Evolutionary conservation across 2,329 filamentous ascomycete species (phyloP).

Genomic region (Colletotrichum agaves): DNA sequence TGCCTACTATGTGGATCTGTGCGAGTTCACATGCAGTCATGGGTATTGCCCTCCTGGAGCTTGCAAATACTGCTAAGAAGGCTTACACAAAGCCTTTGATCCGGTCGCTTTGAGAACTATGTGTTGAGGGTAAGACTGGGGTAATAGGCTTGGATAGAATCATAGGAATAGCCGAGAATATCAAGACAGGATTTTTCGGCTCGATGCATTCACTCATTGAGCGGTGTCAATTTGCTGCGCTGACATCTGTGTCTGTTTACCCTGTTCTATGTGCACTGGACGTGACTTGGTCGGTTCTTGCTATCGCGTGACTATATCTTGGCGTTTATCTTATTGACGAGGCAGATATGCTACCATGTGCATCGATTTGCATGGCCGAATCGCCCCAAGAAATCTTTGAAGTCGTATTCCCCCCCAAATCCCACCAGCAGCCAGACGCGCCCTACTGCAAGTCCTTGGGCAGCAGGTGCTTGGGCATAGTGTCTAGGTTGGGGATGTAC

Average conservation of each 20-base stretch:
- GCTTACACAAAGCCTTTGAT: background rate
- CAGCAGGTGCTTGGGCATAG: slow-evolving; percentile 5
- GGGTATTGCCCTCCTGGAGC: slow-evolving; percentile 1
- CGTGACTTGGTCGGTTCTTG: too few species aligned
- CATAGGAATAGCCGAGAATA: background rate
- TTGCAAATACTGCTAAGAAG: slow-evolving; percentile 3
- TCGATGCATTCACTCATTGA: too few species aligned
- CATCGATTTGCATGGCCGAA: background rate
- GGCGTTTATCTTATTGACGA: too few species aligned
- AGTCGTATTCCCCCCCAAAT: background rate
- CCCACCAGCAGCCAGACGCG: background rate
- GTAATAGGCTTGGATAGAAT: background rate
- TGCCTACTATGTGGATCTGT: background rate
- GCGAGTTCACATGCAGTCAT: slow-evolving; percentile 8
- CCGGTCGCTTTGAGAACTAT: background rate
- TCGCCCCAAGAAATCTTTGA: background rate
- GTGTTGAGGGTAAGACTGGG: background rate
- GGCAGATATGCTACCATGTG: too few species aligned
- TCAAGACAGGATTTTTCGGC: background rate
- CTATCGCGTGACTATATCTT: too few species aligned
- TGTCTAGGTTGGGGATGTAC: slow-evolving; percentile 6
- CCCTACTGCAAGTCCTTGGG: slow-evolving; percentile 3
- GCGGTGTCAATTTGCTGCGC: too few species aligned
- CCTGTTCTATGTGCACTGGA: too few species aligned
- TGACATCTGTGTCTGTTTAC: too few species aligned